Evolutionary conservation across 1,139 yeast species (phyloP), one percentile per base, ranked within the genome.

Genomic region (Wickerhamomyces sp.): DNA sequence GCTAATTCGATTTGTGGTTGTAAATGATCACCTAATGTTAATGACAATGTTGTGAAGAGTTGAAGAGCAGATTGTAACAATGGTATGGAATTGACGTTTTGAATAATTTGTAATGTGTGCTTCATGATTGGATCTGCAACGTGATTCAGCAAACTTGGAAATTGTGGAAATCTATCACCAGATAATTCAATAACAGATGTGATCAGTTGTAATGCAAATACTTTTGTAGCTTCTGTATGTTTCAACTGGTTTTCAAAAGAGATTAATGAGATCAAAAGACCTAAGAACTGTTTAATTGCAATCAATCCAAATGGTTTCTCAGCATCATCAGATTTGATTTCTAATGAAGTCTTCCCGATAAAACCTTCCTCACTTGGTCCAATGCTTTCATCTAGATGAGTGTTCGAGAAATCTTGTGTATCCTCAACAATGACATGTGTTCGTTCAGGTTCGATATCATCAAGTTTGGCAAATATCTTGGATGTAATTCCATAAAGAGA

Each of bases 141-240:
- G 27, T 87, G 64, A 16, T 71, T 71, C 54, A 87, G 69, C 33
- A 89, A 62, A 2, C 83, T 70, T 2, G 82, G 78, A 51, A 85
- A 91, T 11, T 66, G 58, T 1, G 83, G 75, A 35, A 91, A 69
- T 26, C 72, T 73, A 29, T 64, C 59, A 4, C 96, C 96, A 6
- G 91, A 69, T 9, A 87, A 81, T 56, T 91, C 97, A 37, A 91
- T 70, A 2, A 94, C 86, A 1, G 82, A 79, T 35, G 78, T 80
- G 26, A 93, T 68, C 30, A 91, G 70, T 30, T 79, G 72, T 23
- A 93, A 63, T 0, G 96, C 93, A 63, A 91, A 78, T 12, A 85
- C 81, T 37, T 95, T 72, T 1, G 96, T 82, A 23, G 87, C 72
- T 54, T 89, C 96, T 48, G 93, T 85, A 51, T 87, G 93, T 52